Evolutionary conservation across 257 asterid genomes (phyloP).

Genomic region (Solanum chmielewskii): DNA sequence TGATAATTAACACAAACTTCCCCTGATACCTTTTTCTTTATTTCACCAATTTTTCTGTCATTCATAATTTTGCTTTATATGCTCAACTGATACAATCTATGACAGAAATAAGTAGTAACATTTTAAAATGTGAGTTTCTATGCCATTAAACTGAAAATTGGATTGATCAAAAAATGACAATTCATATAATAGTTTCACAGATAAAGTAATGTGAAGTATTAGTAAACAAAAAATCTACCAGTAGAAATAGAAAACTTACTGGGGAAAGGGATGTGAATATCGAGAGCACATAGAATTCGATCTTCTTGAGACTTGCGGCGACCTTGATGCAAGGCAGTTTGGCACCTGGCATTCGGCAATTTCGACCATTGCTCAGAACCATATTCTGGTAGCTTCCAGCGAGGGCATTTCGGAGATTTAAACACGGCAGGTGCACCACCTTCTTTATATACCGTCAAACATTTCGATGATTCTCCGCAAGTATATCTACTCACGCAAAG

Average conservation of each 20-base stretch:
- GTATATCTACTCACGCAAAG: constrained; percentile 9
- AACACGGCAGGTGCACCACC: constrained; percentile 98
- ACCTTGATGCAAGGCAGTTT: constrained; percentile 71
- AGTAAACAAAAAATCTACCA: neutral
- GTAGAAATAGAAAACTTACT: constrained; percentile 23
- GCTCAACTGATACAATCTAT: neutral
- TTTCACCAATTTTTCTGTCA: neutral
- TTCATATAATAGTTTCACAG: neutral
- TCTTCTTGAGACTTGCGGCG: constrained; percentile 86
- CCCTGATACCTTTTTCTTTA: neutral
- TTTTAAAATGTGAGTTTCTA: neutral
- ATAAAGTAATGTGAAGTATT: neutral
- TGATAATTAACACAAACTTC: neutral
- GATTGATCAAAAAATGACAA: neutral
- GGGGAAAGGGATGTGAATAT: constrained; percentile 74
- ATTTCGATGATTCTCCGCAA: constrained; percentile 66
- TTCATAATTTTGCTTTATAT: neutral
- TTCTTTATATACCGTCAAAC: constrained; percentile 75
- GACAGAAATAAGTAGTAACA: neutral
- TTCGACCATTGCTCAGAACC: constrained; percentile 12
- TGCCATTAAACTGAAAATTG: neutral
- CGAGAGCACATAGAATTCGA: constrained; percentile 65
- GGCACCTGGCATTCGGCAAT: constrained; percentile 40
- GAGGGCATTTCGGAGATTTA: constrained; percentile 92
- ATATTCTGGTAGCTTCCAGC: constrained; percentile 62